Evolutionary conservation across 164 flowering plant genomes (phyloP).

Genomic region (Piper betle): DNA sequence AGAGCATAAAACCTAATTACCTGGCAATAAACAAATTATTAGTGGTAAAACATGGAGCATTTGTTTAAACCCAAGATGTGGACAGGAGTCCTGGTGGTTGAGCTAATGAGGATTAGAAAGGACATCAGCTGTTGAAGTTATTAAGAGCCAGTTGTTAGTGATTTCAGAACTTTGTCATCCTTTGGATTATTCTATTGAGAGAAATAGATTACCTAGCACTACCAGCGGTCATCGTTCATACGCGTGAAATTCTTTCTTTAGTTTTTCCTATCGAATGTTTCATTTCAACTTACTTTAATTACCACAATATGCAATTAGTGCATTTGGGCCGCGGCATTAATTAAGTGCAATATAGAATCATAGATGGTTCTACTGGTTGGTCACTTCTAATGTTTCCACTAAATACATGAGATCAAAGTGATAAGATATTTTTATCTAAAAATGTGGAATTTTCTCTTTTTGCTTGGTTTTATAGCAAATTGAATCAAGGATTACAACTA

Average conservation of each 20-base stretch:
- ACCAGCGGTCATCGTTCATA: conserved; percentile 1
- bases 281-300: no score
- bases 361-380: background rate
- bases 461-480: no score
- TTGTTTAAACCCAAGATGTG: background rate
- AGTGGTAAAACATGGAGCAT: background rate
- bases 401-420: no score
- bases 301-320: background rate
- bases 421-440: no score
- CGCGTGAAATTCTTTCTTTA: background rate
- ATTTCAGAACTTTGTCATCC: background rate
- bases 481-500: no score
- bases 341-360: background rate
- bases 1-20: no score
- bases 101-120: background rate
- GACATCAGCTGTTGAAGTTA: background rate
- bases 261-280: no score
- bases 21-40: no score
- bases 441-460: no score
- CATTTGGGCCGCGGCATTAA: background rate
- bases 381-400: background rate
- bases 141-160: background rate
- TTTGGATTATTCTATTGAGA: background rate
- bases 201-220: conserved; percentile 1
- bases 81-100: background rate